phyloP scores from a whole-genome alignment of 2,329 filamentous ascomycete genomes.

The Botrytis deweyae region DNA sequence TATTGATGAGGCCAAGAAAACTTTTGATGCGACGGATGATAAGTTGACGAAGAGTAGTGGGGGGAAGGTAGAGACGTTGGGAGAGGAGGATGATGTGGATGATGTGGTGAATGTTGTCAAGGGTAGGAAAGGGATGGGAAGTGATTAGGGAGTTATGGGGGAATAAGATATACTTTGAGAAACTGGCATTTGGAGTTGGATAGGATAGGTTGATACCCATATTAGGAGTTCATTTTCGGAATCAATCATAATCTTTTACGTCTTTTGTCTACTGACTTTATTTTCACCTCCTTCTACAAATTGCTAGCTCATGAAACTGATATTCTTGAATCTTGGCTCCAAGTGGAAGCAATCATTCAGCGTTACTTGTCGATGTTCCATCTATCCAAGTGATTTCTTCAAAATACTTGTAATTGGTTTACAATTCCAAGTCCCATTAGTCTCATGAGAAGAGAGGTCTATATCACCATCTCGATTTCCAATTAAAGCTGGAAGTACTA shows the following conservation, averaged over 20 bases:
- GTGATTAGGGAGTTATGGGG: conserved; percentile 21
- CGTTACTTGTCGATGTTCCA: not conserved
- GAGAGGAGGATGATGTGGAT: conserved; percentile 53
- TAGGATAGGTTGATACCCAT: conserved; percentile 16
- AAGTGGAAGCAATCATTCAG: not conserved
- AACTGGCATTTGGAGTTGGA: conserved; percentile 2
- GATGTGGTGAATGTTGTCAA: conserved; percentile 40
- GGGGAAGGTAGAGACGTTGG: conserved; percentile 50
- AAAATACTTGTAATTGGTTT: not conserved
- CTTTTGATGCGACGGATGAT: conserved; percentile 67
- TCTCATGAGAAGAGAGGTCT: not conserved
- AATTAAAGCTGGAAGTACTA: not conserved
- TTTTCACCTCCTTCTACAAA: not conserved
- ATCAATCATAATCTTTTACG: not conserved
- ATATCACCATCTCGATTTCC: not conserved
- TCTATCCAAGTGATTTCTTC: not conserved
- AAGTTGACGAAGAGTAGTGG: conserved; percentile 56
- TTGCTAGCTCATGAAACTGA: not conserved
- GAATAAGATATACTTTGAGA: too few species aligned
- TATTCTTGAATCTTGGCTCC: not conserved
- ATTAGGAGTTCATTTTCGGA: conserved; percentile 9
- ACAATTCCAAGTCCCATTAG: not conserved
- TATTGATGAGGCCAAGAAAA: conserved; percentile 79
- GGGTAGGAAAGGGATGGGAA: conserved; percentile 26
- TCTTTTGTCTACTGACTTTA: not conserved